These are phyloP conservation scores for Russula lepida DNA, from an alignment of 768 basidiomycete genomes.

Conservation along the genomic window DNA sequence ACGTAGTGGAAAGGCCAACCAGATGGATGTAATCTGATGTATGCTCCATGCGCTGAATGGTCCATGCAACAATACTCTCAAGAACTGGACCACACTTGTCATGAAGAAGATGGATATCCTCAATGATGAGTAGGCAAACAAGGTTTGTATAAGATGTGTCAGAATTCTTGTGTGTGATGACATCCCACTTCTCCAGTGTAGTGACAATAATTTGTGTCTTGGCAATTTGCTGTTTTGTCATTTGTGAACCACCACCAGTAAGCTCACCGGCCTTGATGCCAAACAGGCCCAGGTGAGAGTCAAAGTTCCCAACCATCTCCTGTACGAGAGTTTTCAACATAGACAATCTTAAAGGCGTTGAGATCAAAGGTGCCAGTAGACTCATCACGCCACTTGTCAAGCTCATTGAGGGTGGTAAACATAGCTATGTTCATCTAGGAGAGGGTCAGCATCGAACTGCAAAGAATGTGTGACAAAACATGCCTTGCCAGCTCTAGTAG, in stretches of 20 bases:
- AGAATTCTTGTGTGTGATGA: conserved; percentile 95
- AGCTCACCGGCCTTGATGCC: conserved; percentile 89
- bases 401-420: conserved; percentile 86
- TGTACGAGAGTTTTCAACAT: conserved; percentile 99
- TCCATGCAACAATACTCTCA: conserved; percentile 83
- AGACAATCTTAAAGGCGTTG: conserved; percentile 91
- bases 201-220: conserved; percentile 98
- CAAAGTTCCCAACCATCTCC: conserved; percentile 97
- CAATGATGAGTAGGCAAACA: conserved; percentile 92
- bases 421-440: conserved; percentile 94
- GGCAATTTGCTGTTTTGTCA: conserved; percentile 95
- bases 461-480: conserved; percentile 19
- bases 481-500: conserved; percentile 98
- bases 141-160: conserved; percentile 97
- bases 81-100: conserved; percentile 97
- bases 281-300: conserved; percentile 55
- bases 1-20: conserved; percentile 89
- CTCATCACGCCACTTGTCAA: conserved; percentile 80
- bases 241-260: conserved; percentile 94
- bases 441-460: conserved; percentile 20
- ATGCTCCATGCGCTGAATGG: conserved; percentile 91
- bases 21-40: conserved; percentile 88
- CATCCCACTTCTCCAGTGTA: conserved; percentile 99
- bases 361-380: conserved; percentile 73
- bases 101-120: conserved; percentile 95